Evolutionary conservation across 192 early-diverging fungal species (phyloP).

Genomic region (Martensiomyces pterosporus): DNA sequence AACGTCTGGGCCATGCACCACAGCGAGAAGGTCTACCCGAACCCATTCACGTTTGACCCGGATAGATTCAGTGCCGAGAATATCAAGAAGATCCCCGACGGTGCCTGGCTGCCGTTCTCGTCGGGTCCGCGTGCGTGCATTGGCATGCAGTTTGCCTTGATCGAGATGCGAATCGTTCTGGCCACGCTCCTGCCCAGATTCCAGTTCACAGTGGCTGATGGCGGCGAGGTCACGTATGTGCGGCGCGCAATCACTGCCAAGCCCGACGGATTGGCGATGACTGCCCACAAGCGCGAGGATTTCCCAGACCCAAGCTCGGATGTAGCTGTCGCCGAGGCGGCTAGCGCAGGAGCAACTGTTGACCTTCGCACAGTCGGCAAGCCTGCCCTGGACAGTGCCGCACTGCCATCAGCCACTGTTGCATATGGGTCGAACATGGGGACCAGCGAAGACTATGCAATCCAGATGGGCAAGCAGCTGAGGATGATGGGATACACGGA

Average conservation of each 20-base stretch:
- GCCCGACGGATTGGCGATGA: constrained; percentile 35
- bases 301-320: neutral
- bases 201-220: constrained; percentile 29
- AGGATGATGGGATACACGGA: neutral
- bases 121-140: constrained; percentile 52
- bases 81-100: constrained; percentile 43
- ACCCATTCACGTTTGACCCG: constrained; percentile 53
- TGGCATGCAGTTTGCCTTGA: constrained; percentile 57
- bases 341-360: neutral
- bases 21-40: constrained; percentile 30
- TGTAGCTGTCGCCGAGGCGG: neutral
- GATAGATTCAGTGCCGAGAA: constrained; percentile 53
- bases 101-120: constrained; percentile 57
- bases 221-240: constrained; percentile 4
- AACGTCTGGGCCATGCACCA: constrained; percentile 46
- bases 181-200: constrained; percentile 50
- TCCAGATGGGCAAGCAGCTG: neutral
- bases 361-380: neutral
- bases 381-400: neutral
- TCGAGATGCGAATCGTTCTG: constrained; percentile 57
- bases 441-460: neutral
- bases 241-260: constrained; percentile 13
- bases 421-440: neutral
- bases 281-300: constrained; percentile 1
- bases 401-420: neutral